Evolutionary conservation across 192 early-diverging fungal species (phyloP).

Genomic region (Coemansia sp.): DNA sequence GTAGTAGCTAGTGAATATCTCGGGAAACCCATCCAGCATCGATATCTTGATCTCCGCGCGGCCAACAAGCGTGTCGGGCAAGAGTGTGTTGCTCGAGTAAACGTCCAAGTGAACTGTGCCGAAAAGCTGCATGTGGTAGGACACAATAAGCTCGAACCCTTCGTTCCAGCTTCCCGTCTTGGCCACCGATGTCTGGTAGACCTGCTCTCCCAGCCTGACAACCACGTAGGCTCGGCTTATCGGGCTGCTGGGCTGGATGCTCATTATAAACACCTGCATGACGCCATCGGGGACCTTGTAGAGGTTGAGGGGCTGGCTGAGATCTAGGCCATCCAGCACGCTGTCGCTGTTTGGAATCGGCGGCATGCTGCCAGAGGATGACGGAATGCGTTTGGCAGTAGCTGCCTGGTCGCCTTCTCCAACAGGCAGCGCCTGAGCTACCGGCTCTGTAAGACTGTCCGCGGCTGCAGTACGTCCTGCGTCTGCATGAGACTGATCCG

Average conservation of each 20-base stretch:
- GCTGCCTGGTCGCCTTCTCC: neutral
- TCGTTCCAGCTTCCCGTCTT: constrained; percentile 68
- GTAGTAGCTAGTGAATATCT: constrained; percentile 70
- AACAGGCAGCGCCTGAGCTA: neutral
- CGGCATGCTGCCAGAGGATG: constrained; percentile 2
- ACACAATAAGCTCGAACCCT: constrained; percentile 66
- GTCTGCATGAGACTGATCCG: neutral
- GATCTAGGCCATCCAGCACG: constrained; percentile 33
- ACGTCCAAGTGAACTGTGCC: constrained; percentile 68
- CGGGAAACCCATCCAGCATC: constrained; percentile 62
- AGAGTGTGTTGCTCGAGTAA: constrained; percentile 61
- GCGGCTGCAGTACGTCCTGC: neutral
- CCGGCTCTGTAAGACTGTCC: neutral
- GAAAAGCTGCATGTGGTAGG: constrained; percentile 73
- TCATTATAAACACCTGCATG: constrained; percentile 62
- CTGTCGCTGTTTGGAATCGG: constrained; percentile 27
- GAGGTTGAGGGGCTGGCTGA: constrained; percentile 52
- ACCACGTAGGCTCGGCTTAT: constrained; percentile 65
- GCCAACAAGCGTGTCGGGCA: constrained; percentile 65
- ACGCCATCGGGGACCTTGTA: constrained; percentile 51
- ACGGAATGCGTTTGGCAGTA: neutral
- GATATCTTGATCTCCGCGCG: constrained; percentile 65
- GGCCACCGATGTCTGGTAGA: constrained; percentile 62
- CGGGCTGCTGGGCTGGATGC: constrained; percentile 57
- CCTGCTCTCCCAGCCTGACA: constrained; percentile 64